Evolutionary conservation across 106 monocot genomes (phyloP), one percentile per base, ranked within the genome.

Genomic region (Acorus calamus): DNA sequence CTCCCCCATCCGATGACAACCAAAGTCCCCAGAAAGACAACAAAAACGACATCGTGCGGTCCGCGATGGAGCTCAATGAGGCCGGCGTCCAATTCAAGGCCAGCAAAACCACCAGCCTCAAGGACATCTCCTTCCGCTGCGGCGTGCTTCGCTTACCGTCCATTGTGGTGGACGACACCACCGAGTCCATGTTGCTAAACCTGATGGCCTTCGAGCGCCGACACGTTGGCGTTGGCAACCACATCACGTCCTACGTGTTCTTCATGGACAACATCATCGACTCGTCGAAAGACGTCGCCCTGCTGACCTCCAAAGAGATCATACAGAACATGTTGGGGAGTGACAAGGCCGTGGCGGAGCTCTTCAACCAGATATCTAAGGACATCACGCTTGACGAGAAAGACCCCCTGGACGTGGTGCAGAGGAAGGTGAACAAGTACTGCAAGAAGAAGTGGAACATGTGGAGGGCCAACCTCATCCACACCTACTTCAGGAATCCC

Each of bases 181-280:
- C 77, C 2, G 72, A 78, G 62, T 62, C 10, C 62, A 61, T 46
- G 46, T 46, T 78, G 11, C 72, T 72, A 28, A 78, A 78, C 62
- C 55, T 78, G 44, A 60, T 67, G 51, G 77, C 67, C 1, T 62
- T 72, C 7, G 77, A 78, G 62, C 71, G 66, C 56, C 62, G 72
- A 1, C 77, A 67, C 11, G 46, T 52, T 0, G 50, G 14, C 14
- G 50, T 8, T 4, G 62, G 61, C 9, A 62, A 14, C 52, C 70
- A 63, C 0, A n/a, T 78, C 41, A 62, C 62, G 8, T 61, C 71
- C 41, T 78, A 63, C 56, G 47, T 72, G 2, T 13, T 12, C 7
- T 63, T 78, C 53, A 71, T 74, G 71, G 59, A 11, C 6, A 53
- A 53, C 52, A 49, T 75, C 50, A 60, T 57, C 10, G 71, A 53